Evolutionary conservation across 2,329 filamentous ascomycete genomes (phyloP), one percentile per base, ranked within the genome.

Genomic region (Claviceps purpurea): DNA sequence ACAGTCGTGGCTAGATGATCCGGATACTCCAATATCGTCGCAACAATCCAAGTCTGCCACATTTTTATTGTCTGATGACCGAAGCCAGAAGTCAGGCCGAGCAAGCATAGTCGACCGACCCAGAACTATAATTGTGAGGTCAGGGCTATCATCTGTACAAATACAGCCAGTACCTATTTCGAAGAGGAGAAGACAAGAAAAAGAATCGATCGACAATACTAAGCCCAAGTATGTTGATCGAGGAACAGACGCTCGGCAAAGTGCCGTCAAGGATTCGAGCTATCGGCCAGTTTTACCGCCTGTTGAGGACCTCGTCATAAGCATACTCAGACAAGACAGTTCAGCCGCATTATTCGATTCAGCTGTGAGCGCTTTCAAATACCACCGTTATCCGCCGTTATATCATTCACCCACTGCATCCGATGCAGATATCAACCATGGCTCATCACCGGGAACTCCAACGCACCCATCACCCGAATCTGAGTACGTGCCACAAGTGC

Each of bases 241-340:
- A 10, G 71, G 70, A 14, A 68, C 67, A 0, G 68, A 73, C 58
- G 63, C 65, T 1, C 61, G 60, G 6, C 57, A 65, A 2, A 51
- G 61, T 14, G 26, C 55, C 14, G 42, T 54, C 7, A 51, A 62
- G 8, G 53, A 59, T 16, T 51, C 30, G 3, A 45, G 60, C 0
- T 70, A 71, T 41, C 65, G 70, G 38, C 67, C 74, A 1, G 69
- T 79, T 0, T 66, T 84, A 22, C 72, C 75, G 0, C 63, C 79
- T 43, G 58, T 69, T 0, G 81, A 84, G 58, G 76, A 84, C 55
- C 60, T 82, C 1, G 69, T 82, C 2, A 67, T 84, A 24, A 69
- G 77, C 46, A 72, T 47, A 8, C 7, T 83, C 52, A 73, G 71
- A 14, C 69, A 72, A 8, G 70, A 71, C 2, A 61, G 64, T 1